Conservation (phyloP, 164 flowering plant species). For the Magnolia changhungtana region DNA sequence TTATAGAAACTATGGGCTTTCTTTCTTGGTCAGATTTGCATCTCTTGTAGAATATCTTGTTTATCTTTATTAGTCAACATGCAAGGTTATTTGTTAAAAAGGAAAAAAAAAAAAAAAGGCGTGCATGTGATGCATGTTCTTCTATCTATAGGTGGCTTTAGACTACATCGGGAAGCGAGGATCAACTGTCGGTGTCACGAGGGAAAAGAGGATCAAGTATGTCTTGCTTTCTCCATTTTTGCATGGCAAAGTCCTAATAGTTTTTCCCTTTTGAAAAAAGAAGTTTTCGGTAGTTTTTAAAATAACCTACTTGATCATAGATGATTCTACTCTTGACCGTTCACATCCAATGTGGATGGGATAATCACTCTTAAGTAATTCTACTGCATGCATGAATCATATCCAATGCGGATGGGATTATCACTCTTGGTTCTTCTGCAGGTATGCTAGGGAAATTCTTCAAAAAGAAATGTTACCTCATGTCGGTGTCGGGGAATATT, state of each 20-base stretch:
- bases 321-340: not conserved
- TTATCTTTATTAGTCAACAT: too few relatives aligned
- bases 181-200: constrained; percentile 93
- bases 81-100: too few relatives aligned
- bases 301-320: not conserved
- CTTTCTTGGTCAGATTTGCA: too few relatives aligned
- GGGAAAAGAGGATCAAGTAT: constrained; percentile 91
- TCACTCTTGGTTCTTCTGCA: constrained; percentile 13
- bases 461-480: constrained; percentile 99
- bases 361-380: too few relatives aligned
- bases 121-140: not conserved
- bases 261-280: too few relatives aligned
- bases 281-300: not conserved
- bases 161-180: constrained; percentile 99
- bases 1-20: too few relatives aligned
- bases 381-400: too few relatives aligned
- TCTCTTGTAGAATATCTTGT: too few relatives aligned
- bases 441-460: constrained; percentile 96
- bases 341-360: not conserved
- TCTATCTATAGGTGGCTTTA: constrained; percentile 67
- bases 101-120: too few relatives aligned
- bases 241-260: not conserved
- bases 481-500: constrained; percentile 91
- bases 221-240: constrained; percentile 20
- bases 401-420: too few relatives aligned